Evolutionary conservation across 495 filamentous ascomycete genomes (phyloP).

Genomic region (Chaetomium fimeti): DNA sequence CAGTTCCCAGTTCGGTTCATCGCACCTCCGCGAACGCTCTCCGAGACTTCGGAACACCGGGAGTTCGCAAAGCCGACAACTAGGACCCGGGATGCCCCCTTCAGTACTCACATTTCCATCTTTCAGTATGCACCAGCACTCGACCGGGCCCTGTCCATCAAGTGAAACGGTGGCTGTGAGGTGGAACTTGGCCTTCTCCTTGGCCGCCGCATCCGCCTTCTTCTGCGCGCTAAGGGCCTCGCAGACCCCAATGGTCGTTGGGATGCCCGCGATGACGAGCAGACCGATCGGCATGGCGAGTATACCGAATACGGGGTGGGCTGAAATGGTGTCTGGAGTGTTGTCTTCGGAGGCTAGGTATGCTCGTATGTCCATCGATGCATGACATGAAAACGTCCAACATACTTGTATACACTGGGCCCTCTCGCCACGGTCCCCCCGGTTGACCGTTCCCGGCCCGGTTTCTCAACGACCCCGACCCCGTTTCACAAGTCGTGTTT

Average conservation of each 20-base stretch:
- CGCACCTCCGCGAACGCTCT: background rate
- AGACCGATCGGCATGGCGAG: conserved; percentile 45
- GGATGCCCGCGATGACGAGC: conserved; percentile 47
- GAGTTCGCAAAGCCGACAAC: background rate
- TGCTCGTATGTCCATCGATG: background rate
- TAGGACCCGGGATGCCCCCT: background rate
- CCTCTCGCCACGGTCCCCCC: background rate
- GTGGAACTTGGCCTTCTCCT: conserved; percentile 53
- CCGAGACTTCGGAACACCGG: background rate
- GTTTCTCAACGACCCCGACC: background rate
- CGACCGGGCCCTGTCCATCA: conserved; percentile 39
- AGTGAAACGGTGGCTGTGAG: conserved; percentile 47
- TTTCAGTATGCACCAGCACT: conserved; percentile 44
- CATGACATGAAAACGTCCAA: background rate
- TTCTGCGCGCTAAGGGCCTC: conserved; percentile 53
- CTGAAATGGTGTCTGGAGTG: background rate
- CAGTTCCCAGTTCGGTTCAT: background rate
- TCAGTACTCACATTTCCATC: conserved; percentile 44
- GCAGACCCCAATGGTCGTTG: conserved; percentile 52
- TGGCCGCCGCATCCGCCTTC: conserved; percentile 47
- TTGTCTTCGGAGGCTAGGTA: background rate
- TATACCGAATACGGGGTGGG: background rate
- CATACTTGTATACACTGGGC: conserved; percentile 3
- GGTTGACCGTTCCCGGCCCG: background rate
- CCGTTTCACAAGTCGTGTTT: conserved; percentile 15